A percentile compares a stretch with the other conserved stretches of the same genome.
phyloP scores from a whole-genome alignment of 768 basidiomycete species.

The Pholiota microspora region DNA sequence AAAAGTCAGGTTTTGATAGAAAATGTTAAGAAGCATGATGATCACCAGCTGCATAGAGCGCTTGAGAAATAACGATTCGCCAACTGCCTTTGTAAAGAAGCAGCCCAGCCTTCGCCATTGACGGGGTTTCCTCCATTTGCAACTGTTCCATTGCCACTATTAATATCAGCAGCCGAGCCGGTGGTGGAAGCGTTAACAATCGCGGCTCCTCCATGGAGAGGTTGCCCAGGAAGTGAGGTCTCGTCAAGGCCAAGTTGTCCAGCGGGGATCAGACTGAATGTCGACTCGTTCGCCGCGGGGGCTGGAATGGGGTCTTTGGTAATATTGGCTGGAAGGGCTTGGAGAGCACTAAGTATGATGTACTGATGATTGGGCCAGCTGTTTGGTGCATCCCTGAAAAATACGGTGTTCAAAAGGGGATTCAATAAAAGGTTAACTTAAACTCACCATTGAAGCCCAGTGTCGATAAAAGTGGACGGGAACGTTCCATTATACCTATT shows the following conservation, averaged over 20 bases:
- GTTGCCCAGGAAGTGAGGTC: constrained; percentile 67
- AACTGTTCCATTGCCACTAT: constrained; percentile 50
- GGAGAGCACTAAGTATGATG: constrained; percentile 75
- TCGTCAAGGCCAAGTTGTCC: constrained; percentile 86
- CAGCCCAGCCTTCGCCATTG: constrained; percentile 62
- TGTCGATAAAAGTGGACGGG: constrained; percentile 75
- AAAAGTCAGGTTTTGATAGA: constrained; percentile 3
- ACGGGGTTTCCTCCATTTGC: constrained; percentile 66
- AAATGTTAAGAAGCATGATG: constrained; percentile 2
- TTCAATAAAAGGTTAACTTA: neutral
- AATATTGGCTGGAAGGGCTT: constrained; percentile 69
- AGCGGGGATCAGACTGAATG: constrained; percentile 66
- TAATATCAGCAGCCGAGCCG: constrained; percentile 62
- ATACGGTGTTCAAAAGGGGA: neutral
- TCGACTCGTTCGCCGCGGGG: constrained; percentile 47
- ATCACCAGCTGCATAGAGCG: constrained; percentile 86
- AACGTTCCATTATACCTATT: constrained; percentile 87
- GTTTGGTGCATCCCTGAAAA: constrained; percentile 77
- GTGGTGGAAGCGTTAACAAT: constrained; percentile 45
- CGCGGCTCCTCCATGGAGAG: constrained; percentile 33
- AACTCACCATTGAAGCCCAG: constrained; percentile 76
- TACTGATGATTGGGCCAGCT: constrained; percentile 87
- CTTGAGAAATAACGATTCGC: constrained; percentile 86
- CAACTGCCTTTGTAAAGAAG: constrained; percentile 62
- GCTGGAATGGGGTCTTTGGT: constrained; percentile 55